phyloP scores from a whole-genome alignment of 2,329 filamentous ascomycete genomes.

The Hypoxylon sp. region DNA sequence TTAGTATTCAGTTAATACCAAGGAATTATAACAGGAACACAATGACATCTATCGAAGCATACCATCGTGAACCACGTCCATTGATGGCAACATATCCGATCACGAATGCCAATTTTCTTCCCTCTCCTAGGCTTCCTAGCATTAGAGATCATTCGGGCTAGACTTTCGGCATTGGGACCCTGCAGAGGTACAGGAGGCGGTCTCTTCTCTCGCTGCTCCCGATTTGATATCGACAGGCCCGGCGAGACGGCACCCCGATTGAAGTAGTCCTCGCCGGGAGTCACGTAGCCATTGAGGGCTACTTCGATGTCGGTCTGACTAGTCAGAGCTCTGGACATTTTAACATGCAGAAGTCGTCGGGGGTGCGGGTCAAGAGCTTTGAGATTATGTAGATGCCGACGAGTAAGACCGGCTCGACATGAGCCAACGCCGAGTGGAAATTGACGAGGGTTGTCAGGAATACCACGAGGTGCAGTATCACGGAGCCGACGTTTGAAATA shows the following conservation, averaged over 20 bases:
- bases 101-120: slow-evolving; percentile 59
- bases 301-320: slow-evolving; percentile 38
- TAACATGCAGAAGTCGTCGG: slow-evolving; percentile 60
- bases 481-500: slow-evolving; percentile 64
- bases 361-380: slow-evolving; percentile 61
- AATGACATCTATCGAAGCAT: slow-evolving; percentile 21
- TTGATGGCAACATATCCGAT: slow-evolving; percentile 65
- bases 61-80: slow-evolving; percentile 84
- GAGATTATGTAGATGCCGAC: slow-evolving; percentile 62
- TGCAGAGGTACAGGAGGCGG: slow-evolving; percentile 27
- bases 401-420: slow-evolving; percentile 62
- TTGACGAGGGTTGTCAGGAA: slow-evolving; percentile 67
- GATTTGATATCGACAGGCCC: slow-evolving; percentile 22
- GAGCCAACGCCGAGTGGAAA: slow-evolving; percentile 63
- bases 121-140: slow-evolving; percentile 45
- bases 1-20: slow-evolving; percentile 36
- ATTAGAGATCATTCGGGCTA: slow-evolving; percentile 54
- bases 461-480: slow-evolving; percentile 64
- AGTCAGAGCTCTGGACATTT: slow-evolving; percentile 46
- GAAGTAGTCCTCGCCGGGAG: slow-evolving; percentile 47
- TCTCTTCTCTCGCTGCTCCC: slow-evolving; percentile 34
- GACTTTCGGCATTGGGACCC: slow-evolving; percentile 43
- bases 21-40: slow-evolving; percentile 9
- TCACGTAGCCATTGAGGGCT: slow-evolving; percentile 48
- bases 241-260: slow-evolving; percentile 32